A percentile compares a stretch with the other conserved stretches of the same genome.
Conservation (phyloP, 2,329 filamentous ascomycete species). For the Alternaria sp. region DNA sequence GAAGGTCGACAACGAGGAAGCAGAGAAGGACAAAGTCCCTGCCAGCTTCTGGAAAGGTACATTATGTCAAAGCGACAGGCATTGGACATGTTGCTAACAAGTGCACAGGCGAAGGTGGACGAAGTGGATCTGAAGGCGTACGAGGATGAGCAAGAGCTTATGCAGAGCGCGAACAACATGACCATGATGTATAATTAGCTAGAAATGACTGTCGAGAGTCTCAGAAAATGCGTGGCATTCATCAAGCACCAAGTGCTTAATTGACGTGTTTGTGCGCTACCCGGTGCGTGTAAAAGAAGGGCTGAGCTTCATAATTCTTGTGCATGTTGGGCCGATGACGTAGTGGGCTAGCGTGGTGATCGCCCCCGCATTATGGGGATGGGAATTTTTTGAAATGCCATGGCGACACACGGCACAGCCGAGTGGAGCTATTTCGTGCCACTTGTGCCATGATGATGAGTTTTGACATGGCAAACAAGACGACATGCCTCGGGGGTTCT, state of each 20-base stretch:
- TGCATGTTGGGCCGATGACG: constrained; percentile 26
- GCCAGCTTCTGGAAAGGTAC: constrained; percentile 52
- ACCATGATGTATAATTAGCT: constrained; percentile 13
- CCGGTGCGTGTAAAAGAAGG: too few species aligned
- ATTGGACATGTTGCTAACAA: constrained; percentile 16
- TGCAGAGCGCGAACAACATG: not conserved
- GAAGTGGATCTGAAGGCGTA: constrained; percentile 25
- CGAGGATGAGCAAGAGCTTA: not conserved
- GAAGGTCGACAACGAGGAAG: constrained; percentile 48
- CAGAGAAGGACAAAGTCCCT: constrained; percentile 52
- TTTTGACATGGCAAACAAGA: not conserved
- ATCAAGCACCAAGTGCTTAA: not conserved
- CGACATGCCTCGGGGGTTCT: constrained; percentile 1
- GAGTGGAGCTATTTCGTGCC: not conserved
- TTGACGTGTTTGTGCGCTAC: not conserved
- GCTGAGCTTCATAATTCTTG: constrained; percentile 24
- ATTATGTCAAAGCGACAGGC: constrained; percentile 8
- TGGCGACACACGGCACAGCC: constrained; percentile 18
- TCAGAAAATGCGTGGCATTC: not conserved
- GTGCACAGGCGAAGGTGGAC: constrained; percentile 37
- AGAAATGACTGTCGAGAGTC: not conserved
- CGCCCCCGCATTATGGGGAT: constrained; percentile 23
- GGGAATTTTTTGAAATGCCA: constrained; percentile 42
- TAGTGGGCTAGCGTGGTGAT: constrained; percentile 14
- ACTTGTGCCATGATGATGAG: not conserved